Conservation (phyloP, 2,329 filamentous ascomycete species). For the Aureobasidium lini region DNA sequence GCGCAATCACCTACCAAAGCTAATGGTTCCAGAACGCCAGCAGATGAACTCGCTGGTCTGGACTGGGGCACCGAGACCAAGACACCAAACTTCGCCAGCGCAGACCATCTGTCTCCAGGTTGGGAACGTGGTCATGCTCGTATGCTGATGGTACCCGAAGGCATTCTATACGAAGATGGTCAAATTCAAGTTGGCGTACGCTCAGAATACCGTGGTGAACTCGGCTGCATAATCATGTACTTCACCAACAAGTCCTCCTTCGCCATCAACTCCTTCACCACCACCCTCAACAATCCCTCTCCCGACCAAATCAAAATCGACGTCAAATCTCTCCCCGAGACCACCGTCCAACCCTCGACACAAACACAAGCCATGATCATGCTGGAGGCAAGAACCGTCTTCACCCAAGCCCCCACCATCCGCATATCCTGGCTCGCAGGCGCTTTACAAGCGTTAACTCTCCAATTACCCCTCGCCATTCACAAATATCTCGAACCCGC, state of each 20-base stretch:
- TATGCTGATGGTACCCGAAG: constrained; percentile 71
- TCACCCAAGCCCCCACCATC: constrained; percentile 79
- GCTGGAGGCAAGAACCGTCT: constrained; percentile 79
- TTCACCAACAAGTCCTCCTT: constrained; percentile 84
- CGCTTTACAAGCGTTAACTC: constrained; percentile 81
- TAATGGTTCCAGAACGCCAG: constrained; percentile 29
- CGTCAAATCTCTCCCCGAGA: constrained; percentile 81
- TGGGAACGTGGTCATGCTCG: constrained; percentile 89
- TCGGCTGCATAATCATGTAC: constrained; percentile 92
- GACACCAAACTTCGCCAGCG: constrained; percentile 79
- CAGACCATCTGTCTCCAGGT: constrained; percentile 84
- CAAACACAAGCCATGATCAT: constrained; percentile 93
- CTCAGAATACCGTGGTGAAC: constrained; percentile 89
- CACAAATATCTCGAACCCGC: constrained; percentile 98
- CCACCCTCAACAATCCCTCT: constrained; percentile 73
- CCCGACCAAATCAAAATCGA: constrained; percentile 71
- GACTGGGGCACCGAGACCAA: constrained; percentile 63
- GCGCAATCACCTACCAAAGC: constrained; percentile 30
- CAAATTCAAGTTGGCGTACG: constrained; percentile 89
- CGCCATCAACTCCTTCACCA: constrained; percentile 84
- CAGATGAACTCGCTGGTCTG: constrained; percentile 68
- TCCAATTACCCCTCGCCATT: constrained; percentile 79
- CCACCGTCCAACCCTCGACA: constrained; percentile 61
- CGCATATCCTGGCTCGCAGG: constrained; percentile 91
- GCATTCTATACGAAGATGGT: constrained; percentile 87